Percentiles rank a stretch among this genome's conserved stretches.
Evolutionary conservation across 2,329 filamentous ascomycete genomes (phyloP).

Genomic region (Akanthomyces dipterigenus): DNA sequence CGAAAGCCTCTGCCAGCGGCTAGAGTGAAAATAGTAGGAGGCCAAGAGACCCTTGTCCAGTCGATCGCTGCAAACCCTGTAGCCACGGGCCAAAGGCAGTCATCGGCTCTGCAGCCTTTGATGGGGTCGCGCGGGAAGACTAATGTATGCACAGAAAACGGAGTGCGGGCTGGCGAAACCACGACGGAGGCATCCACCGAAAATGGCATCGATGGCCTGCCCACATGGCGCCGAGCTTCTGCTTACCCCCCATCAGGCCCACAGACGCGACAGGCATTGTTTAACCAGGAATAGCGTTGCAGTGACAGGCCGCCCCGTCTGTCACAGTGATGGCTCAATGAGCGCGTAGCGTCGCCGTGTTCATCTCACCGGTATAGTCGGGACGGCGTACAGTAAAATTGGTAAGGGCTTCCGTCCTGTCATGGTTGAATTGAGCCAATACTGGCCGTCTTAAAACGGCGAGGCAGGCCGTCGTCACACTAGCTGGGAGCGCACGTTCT

Average conservation of each 20-base stretch:
- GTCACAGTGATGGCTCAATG: background rate
- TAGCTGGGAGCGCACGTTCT: background rate
- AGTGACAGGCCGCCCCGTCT: background rate
- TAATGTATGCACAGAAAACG: constrained; percentile 11
- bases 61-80: constrained; percentile 9
- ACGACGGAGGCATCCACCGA: constrained; percentile 11
- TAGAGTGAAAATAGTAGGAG: background rate
- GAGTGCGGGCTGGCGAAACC: constrained; percentile 10
- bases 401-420: background rate
- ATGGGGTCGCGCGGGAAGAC: constrained; percentile 12
- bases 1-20: background rate
- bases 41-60: background rate
- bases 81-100: background rate
- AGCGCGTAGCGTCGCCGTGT: background rate
- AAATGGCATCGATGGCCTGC: constrained; percentile 5
- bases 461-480: constrained; percentile 2
- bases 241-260: constrained; percentile 3
- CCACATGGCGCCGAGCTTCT: constrained; percentile 10
- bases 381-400: background rate
- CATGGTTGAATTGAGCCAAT: background rate
- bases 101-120: constrained; percentile 9
- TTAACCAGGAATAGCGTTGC: background rate
- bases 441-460: background rate
- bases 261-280: background rate
- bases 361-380: background rate